Conservation (phyloP, 768 basidiomycete genomes). For the button mushroom (Agaricus bisporus) region DNA sequence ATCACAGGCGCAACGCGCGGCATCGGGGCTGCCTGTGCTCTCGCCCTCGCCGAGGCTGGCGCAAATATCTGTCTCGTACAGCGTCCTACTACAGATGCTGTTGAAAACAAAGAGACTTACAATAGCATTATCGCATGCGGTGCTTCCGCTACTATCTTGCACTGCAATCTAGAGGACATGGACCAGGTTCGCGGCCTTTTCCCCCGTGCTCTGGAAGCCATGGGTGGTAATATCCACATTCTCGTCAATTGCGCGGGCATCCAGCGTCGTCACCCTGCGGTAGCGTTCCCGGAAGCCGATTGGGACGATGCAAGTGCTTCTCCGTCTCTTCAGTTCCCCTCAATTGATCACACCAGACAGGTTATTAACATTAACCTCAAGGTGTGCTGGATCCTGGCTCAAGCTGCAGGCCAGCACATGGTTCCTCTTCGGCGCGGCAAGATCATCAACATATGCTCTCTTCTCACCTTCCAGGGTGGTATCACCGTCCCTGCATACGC, state of each 20-base stretch:
- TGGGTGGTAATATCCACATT: slow-evolving; percentile 44
- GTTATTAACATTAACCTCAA: slow-evolving; percentile 87
- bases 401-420: slow-evolving; percentile 90
- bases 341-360: slow-evolving; percentile 27
- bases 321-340: background rate
- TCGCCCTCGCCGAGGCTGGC: slow-evolving; percentile 45
- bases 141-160: slow-evolving; percentile 19
- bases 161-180: slow-evolving; percentile 37
- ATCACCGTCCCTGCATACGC: slow-evolving; percentile 86
- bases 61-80: slow-evolving; percentile 42
- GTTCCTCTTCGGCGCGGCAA: slow-evolving; percentile 59
- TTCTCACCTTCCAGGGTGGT: slow-evolving; percentile 59
- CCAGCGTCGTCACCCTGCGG: slow-evolving; percentile 50
- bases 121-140: slow-evolving; percentile 27
- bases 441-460: slow-evolving; percentile 67
- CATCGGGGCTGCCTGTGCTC: slow-evolving; percentile 45
- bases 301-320: slow-evolving; percentile 54
- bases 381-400: slow-evolving; percentile 77
- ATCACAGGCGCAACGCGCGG: slow-evolving; percentile 78
- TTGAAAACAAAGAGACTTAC: slow-evolving; percentile 17
- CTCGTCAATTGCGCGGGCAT: slow-evolving; percentile 71
- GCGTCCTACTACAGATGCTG: slow-evolving; percentile 18
- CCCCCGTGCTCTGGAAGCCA: slow-evolving; percentile 31
- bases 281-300: slow-evolving; percentile 56
- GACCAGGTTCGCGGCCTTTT: slow-evolving; percentile 35